Base-by-base conservation (phyloP, 768 basidiomycete species). In the Agrocybe pediades region DNA sequence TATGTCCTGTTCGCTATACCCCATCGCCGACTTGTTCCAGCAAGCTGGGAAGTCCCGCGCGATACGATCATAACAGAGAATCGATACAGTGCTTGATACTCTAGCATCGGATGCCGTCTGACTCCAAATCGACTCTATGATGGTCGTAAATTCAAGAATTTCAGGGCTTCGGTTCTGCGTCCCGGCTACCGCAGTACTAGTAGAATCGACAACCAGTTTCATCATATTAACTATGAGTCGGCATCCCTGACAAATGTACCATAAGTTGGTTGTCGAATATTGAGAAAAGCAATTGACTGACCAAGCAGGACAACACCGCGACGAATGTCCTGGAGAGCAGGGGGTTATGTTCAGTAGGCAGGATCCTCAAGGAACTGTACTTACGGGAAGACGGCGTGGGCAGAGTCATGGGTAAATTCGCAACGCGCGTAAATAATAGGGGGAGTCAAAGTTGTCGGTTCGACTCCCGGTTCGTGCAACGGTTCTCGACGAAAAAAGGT, bases 341-440 rank as follows among this genome's bases (percentile, higher is more conserved):
- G 36, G 41, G 30, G 19, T 21, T 27, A 24, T 27, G 26, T 4
- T 36, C 33, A 40, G 25, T 19, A 30, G 36, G n/a, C 19, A 27
- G 20, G 5, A 19, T n/a, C 9, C 24, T 24, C 27, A 1, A 39
- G 1, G 11, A n/a, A 9, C 23, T 33, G 23, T 51, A 48, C 59
- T 54, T 40, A 63, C 59, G 55, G 60, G 26, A 59, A 63, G 15
- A 61, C 55, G 43, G 45, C 49, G 24, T 58, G 62, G 11, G 60
- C 51, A 40, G 57, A 53, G 39, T 55, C 62, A 39, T 57, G 53
- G 53, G 46, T 48, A 47, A 51, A 52, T 23, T 53, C 59, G 17
- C 56, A 42, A 21, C 55, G 52, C 54, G 55, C 53, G 45, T 54
- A 58, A 36, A 62, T 27, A 23, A n/a, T n/a, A n/a, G n/a, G n/a